Percentiles rank a stretch among this genome's conserved stretches.
These are phyloP conservation scores for Puccinellia tenuiflora DNA, from an alignment of 176 grass and related monocot species.

Conservation along the genomic window DNA sequence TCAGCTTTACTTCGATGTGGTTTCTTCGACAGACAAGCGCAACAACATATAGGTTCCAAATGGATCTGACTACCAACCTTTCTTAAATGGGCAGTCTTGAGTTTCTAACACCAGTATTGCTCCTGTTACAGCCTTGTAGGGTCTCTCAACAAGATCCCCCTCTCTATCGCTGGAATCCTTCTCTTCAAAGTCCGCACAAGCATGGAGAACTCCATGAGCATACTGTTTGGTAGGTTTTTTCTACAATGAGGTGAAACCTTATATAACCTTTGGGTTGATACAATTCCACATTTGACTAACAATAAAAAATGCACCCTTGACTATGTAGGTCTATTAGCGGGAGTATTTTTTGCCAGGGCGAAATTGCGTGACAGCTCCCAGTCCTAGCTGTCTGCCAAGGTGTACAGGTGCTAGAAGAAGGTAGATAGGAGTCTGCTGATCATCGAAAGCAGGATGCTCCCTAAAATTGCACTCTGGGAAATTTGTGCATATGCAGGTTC, in stretches of 20 bases:
- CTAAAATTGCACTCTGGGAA: not conserved
- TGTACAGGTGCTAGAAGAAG: conserved; percentile 17
- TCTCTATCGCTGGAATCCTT: conserved; percentile 72
- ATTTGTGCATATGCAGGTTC: conserved; percentile 28
- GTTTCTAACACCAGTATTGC: conserved; percentile 7
- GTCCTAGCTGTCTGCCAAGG: conserved; percentile 15
- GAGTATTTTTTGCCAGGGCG: conserved; percentile 77
- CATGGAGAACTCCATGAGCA: conserved; percentile 72
- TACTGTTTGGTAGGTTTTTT: conserved; percentile 67
- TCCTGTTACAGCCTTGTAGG: conserved; percentile 71
- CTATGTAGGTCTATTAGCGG: conserved; percentile 65
- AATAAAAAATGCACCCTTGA: not conserved
- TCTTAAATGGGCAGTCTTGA: not conserved
- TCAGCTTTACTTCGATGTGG: conserved; percentile 98
- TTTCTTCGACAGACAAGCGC: conserved; percentile 96
- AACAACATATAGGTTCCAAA: conserved; percentile 79
- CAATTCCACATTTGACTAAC: not conserved
- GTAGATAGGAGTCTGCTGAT: not conserved
- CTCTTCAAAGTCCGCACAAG: conserved; percentile 87
- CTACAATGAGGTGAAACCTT: not conserved
- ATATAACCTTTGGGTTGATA: not conserved
- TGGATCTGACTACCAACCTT: not conserved
- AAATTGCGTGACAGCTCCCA: conserved; percentile 54
- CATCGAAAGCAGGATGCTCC: not conserved
- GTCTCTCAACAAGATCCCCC: conserved; percentile 94